Percentiles rank a stretch among this genome's conserved stretches.
These are phyloP conservation scores for Ophiocordyceps unilateralis DNA, from an alignment of 2,329 filamentous ascomycete genomes.

Conservation along the genomic window DNA sequence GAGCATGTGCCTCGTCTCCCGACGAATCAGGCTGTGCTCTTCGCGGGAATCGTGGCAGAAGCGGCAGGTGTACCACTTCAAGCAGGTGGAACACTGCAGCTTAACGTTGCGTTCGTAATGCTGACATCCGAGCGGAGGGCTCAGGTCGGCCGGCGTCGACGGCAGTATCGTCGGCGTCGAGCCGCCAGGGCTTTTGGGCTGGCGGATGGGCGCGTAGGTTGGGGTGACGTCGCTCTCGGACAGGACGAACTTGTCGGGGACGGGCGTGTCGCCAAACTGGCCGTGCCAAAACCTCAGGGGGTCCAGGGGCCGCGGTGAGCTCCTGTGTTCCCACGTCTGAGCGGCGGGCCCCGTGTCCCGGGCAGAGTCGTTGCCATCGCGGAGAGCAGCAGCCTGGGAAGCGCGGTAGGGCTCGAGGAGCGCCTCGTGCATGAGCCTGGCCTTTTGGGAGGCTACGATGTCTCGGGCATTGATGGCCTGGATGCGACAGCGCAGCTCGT, in stretches of 20 bases:
- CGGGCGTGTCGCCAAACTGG: conserved; percentile 20
- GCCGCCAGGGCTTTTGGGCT: conserved; percentile 26
- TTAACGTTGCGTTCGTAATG: conserved; percentile 97
- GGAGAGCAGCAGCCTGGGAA: conserved; percentile 8
- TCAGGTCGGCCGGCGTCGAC: conserved; percentile 10
- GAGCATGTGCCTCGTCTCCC: conserved; percentile 84
- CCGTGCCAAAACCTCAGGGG: conserved; percentile 43
- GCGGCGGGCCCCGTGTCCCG: conserved; percentile 7
- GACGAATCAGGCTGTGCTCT: conserved; percentile 61
- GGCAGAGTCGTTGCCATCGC: conserved; percentile 4
- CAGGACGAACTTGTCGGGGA: conserved; percentile 27
- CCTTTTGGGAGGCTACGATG: conserved; percentile 45
- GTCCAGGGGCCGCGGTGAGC: conserved; percentile 28
- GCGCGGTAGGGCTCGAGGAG: conserved; percentile 49
- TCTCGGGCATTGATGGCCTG: conserved; percentile 47
- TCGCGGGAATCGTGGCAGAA: conserved; percentile 82
- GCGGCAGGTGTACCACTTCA: conserved; percentile 85
- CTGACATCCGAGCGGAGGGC: conserved; percentile 54
- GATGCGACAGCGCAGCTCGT: conserved; percentile 46
- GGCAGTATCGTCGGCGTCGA: conserved; percentile 14
- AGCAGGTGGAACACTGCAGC: conserved; percentile 78
- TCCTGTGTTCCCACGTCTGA: conserved; percentile 20
- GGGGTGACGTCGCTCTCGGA: conserved; percentile 45
- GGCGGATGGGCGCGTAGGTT: conserved; percentile 45
- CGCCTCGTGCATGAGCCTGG: conserved; percentile 51